phyloP scores from a whole-genome alignment of 495 filamentous ascomycete species.

The Xylaria nigripes region DNA sequence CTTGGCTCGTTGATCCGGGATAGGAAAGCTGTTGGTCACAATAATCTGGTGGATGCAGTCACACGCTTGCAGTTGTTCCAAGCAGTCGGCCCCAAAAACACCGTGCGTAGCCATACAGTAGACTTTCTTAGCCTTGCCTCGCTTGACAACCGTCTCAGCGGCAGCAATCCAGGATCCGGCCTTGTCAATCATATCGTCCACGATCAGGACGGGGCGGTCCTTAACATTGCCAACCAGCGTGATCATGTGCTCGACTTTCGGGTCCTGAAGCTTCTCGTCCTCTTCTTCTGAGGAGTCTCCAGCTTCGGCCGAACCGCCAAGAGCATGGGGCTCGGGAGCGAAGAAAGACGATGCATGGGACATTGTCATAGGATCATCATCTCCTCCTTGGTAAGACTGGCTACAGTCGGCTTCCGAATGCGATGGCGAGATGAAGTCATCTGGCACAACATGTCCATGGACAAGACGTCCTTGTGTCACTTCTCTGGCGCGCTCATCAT shows the following conservation, averaged over 20 bases:
- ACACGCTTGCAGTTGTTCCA: conserved; percentile 85
- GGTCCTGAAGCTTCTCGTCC: conserved; percentile 63
- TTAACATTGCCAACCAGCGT: conserved; percentile 91
- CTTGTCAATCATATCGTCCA: conserved; percentile 99
- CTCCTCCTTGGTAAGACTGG: conserved; percentile 25
- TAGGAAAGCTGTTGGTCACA: conserved; percentile 94
- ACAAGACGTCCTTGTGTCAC: conserved; percentile 86
- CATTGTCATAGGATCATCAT: conserved; percentile 52
- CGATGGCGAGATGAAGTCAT: conserved; percentile 74
- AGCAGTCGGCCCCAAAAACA: conserved; percentile 79
- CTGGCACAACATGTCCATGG: conserved; percentile 94
- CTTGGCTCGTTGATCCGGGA: conserved; percentile 58
- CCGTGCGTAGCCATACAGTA: conserved; percentile 98
- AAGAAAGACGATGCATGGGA: conserved; percentile 50
- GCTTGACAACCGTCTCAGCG: conserved; percentile 94
- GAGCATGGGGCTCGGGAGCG: conserved; percentile 50
- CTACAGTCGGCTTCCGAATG: conserved; percentile 49
- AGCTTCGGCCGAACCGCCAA: conserved; percentile 77
- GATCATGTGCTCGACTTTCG: conserved; percentile 81
- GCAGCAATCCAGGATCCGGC: conserved; percentile 94
- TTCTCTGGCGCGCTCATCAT: conserved; percentile 77
- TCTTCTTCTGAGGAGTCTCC: conserved; percentile 81
- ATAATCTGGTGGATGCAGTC: conserved; percentile 88
- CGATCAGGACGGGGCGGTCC: conserved; percentile 77
- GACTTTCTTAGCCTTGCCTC: conserved; percentile 83